Percentiles rank a stretch among this genome's conserved stretches.
phyloP scores from a whole-genome alignment of 352 stramenopile species.

The Aphanomyces astaci region DNA sequence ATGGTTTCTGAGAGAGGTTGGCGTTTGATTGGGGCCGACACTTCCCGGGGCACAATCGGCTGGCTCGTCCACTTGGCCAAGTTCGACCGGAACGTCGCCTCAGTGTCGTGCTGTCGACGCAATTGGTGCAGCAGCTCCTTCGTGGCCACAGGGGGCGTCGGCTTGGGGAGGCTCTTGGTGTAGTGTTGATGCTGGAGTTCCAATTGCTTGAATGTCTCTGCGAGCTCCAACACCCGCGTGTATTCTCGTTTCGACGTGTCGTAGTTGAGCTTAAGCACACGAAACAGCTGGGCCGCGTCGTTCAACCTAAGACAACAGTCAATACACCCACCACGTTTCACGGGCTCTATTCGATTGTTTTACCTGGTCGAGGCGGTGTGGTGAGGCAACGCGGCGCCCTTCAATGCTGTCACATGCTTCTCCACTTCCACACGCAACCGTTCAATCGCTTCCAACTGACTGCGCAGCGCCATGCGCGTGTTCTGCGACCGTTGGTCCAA shows the following conservation, averaged over 20 bases:
- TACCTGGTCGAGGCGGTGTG: not conserved
- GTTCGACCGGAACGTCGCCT: not conserved
- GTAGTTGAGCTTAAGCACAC: slow-evolving; percentile 13
- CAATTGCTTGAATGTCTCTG: not conserved
- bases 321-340: not conserved
- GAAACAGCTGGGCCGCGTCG: not conserved
- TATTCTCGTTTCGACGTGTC: slow-evolving; percentile 17
- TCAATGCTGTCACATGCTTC: not conserved
- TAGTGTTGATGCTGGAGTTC: not conserved
- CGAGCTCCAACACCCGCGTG: slow-evolving; percentile 9
- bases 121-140: slow-evolving; percentile 5
- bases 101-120: not conserved
- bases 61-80: not conserved
- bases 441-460: not conserved
- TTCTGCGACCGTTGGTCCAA: slow-evolving; percentile 5
- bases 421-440: not conserved
- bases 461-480: not conserved
- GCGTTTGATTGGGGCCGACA: not conserved
- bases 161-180: not conserved
- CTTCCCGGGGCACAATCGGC: not conserved
- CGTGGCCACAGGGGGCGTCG: not conserved
- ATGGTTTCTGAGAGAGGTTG: not conserved
- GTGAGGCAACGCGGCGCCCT: not conserved
- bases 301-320: not conserved
- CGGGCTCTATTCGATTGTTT: too few relatives aligned